phyloP scores from a whole-genome alignment of 108 stramenopile genomes.

The Bacterosira constricta region DNA sequence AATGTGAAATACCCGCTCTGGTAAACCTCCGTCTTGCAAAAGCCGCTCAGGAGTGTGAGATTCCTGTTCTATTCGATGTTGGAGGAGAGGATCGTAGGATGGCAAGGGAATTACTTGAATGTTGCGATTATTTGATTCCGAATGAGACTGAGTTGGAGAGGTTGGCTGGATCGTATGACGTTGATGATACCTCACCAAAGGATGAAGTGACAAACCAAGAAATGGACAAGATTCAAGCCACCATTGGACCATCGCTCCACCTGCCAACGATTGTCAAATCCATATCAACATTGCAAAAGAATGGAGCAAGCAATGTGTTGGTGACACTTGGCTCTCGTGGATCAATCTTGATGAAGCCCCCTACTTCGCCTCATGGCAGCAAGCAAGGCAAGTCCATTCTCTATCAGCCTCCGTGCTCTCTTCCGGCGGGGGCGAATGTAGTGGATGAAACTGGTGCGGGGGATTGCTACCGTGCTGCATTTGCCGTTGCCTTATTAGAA shows the following conservation, averaged over 20 bases:
- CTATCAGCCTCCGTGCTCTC: slow-evolving; percentile 46
- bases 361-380: not conserved
- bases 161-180: slow-evolving; percentile 45
- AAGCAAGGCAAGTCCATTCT: not conserved
- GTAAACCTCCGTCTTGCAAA: slow-evolving; percentile 70
- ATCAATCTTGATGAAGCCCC: slow-evolving; percentile 49
- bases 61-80: slow-evolving; percentile 72
- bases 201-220: not conserved
- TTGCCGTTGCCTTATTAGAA: slow-evolving; percentile 75
- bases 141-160: slow-evolving; percentile 80
- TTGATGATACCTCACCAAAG: not conserved
- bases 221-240: slow-evolving; percentile 32
- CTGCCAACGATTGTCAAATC: slow-evolving; percentile 4
- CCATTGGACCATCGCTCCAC: slow-evolving; percentile 20
- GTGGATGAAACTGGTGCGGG: slow-evolving; percentile 88
- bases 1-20: slow-evolving; percentile 77
- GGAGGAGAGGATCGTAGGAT: slow-evolving; percentile 81
- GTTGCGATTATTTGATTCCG: slow-evolving; percentile 75
- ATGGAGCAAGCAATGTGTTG: slow-evolving; percentile 69
- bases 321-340: slow-evolving; percentile 71
- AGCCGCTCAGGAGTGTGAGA: slow-evolving; percentile 30
- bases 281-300: slow-evolving; percentile 35
- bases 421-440: slow-evolving; percentile 41
- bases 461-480: slow-evolving; percentile 84
- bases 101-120: slow-evolving; percentile 48